These are phyloP conservation scores for Leishmania braziliensis DNA, from an alignment of 208 protist species.

Conservation along the genomic window DNA sequence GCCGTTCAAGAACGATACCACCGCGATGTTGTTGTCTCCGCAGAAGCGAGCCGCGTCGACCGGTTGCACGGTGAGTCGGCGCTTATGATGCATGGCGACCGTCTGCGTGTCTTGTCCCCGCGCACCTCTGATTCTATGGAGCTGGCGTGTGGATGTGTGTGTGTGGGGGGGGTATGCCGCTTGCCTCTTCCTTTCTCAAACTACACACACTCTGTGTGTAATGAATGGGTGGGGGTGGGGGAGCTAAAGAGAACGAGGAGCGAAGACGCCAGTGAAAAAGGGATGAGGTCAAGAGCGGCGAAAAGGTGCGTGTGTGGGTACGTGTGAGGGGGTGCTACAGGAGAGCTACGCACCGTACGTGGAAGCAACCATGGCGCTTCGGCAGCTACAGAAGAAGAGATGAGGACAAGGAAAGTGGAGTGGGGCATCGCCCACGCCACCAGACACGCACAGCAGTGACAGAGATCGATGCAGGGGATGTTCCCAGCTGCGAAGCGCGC, in stretches of 20 bases:
- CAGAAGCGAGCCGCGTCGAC: slow-evolving; percentile 30
- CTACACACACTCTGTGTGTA: not conserved
- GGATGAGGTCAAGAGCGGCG: not conserved
- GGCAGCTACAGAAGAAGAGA: not conserved
- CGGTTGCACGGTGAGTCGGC: slow-evolving; percentile 26
- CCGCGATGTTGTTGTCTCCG: slow-evolving; percentile 24
- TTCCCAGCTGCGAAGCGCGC: not conserved
- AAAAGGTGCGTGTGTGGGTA: not conserved
- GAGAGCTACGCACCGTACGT: not conserved
- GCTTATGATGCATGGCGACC: slow-evolving; percentile 22
- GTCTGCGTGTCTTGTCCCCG: not conserved
- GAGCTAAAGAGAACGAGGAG: not conserved
- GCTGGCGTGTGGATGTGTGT: not conserved
- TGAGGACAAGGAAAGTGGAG: not conserved
- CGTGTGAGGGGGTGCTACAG: not conserved
- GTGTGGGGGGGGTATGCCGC: not conserved
- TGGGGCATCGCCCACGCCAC: not conserved
- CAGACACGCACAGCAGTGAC: not conserved
- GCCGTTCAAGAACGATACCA: slow-evolving; percentile 47
- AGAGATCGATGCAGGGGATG: slow-evolving; percentile 3
- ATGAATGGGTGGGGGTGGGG: not conserved
- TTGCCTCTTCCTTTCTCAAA: slow-evolving; percentile 6
- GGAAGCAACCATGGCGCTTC: not conserved
- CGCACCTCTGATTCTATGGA: not conserved
- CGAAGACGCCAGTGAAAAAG: not conserved